These are phyloP conservation scores for Monosiga brevicollis DNA, from an alignment of 78 protist species.

Conservation along the genomic window DNA sequence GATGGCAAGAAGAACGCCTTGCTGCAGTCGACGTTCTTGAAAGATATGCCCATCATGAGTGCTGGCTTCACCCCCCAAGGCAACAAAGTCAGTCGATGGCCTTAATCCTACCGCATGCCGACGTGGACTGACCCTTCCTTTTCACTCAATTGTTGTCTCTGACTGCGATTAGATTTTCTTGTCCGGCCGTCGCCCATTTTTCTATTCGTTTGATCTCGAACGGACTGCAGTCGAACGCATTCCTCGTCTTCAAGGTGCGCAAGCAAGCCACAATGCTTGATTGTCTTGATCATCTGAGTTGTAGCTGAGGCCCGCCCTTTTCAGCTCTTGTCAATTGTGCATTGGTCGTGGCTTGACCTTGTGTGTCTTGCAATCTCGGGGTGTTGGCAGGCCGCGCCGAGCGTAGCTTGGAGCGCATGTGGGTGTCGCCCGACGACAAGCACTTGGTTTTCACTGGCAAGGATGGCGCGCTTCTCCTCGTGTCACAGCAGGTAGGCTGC, in stretches of 20 bases:
- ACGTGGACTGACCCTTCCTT: too few species aligned
- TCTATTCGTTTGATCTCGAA: neutral
- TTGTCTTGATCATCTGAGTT: too few species aligned
- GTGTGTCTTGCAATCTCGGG: too few species aligned
- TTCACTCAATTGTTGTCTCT: too few species aligned
- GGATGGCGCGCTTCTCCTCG: neutral
- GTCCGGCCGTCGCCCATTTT: neutral
- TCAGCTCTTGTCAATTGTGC: too few species aligned
- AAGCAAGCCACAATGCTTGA: too few species aligned
- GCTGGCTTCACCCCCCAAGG: neutral
- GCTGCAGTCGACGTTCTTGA: neutral
- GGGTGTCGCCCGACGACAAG: neutral
- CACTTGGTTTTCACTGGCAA: neutral
- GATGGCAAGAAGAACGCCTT: neutral
- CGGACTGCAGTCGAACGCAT: neutral
- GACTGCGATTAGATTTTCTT: neutral
- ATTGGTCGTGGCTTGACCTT: too few species aligned
- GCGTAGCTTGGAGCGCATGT: neutral
- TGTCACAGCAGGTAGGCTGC: neutral
- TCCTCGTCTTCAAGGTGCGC: neutral
- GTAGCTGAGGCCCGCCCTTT: too few species aligned
- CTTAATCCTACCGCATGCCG: too few species aligned
- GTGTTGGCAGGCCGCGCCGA: neutral
- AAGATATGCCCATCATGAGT: neutral
- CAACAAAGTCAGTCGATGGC: neutral